Conservation (phyloP, 495 filamentous ascomycete species). For the Penicillium argentinense region DNA sequence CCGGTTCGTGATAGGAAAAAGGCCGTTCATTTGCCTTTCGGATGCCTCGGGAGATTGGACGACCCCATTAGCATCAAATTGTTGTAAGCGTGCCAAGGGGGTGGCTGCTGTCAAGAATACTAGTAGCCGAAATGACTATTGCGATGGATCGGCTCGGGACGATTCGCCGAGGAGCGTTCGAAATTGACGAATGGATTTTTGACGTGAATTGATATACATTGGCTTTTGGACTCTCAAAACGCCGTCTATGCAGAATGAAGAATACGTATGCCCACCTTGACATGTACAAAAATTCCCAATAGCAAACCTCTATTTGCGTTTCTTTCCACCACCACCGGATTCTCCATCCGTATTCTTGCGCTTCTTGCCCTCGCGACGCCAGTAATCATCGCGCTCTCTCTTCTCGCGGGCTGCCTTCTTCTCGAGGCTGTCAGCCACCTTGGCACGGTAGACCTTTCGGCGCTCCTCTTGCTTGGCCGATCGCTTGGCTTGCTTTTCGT, state of each 20-base stretch:
- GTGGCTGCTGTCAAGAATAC: too few species aligned
- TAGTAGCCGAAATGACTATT: too few species aligned
- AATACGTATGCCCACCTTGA: conserved; percentile 13
- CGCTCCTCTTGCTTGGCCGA: conserved; percentile 81
- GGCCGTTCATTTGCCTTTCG: too few species aligned
- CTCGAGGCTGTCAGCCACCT: conserved; percentile 75
- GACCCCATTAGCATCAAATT: too few species aligned
- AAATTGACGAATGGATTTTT: too few species aligned
- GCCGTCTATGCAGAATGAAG: conserved; percentile 27
- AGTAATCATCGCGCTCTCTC: conserved; percentile 89
- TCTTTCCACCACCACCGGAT: conserved; percentile 69
- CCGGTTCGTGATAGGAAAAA: too few species aligned
- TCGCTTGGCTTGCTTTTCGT: conserved; percentile 84
- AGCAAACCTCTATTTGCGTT: conserved; percentile 52
- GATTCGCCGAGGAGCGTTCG: too few species aligned
- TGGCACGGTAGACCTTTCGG: conserved; percentile 71
- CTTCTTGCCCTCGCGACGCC: conserved; percentile 94
- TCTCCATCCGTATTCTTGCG: conserved; percentile 62
- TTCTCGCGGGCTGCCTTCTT: conserved; percentile 82
- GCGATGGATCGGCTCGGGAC: too few species aligned
- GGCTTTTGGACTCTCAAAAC: conserved; percentile 27
- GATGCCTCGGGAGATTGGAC: too few species aligned
- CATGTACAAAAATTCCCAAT: conserved; percentile 20
- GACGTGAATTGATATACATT: conserved; percentile 17
- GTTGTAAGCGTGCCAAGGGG: too few species aligned